Percentiles rank a stretch among this genome's conserved stretches.
phyloP scores from a whole-genome alignment of 805 yeast species.

The Wickerhamiella sergipiensis region DNA sequence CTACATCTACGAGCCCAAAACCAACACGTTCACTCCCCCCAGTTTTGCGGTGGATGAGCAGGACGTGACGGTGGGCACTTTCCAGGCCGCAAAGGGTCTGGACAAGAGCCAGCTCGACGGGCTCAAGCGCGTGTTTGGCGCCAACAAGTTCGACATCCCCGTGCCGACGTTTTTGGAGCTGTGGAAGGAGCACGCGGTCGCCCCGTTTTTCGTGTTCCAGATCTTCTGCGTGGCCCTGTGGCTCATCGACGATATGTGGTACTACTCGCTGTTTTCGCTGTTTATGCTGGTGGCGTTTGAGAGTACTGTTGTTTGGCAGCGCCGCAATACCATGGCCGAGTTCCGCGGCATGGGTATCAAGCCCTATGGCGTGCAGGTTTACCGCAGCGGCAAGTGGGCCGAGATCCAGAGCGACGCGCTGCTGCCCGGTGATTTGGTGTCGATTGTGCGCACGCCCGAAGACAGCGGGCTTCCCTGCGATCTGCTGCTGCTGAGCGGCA shows the following conservation, averaged over 20 bases:
- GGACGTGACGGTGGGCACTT: conserved; percentile 39
- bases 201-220: conserved; percentile 95
- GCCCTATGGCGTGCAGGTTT: conserved; percentile 68
- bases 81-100: conserved; percentile 44
- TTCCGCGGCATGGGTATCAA: conserved; percentile 95
- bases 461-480: conserved; percentile 94
- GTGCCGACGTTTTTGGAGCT: conserved; percentile 81
- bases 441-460: conserved; percentile 76
- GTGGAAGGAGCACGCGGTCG: conserved; percentile 94
- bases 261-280: conserved; percentile 77
- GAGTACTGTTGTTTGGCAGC: conserved; percentile 87
- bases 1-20: conserved; percentile 49
- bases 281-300: conserved; percentile 90
- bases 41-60: conserved; percentile 50
- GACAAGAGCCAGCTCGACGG: conserved; percentile 23
- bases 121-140: conserved; percentile 53
- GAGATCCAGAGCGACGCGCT: conserved; percentile 57
- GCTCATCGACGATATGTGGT: conserved; percentile 96
- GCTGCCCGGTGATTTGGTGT: conserved; percentile 80
- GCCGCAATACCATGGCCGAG: conserved; percentile 87
- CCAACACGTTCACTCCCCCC: conserved; percentile 62
- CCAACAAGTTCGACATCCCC: conserved; percentile 86
- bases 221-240: conserved; percentile 89
- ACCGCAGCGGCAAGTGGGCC: conserved; percentile 58
- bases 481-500: conserved; percentile 68